These are phyloP conservation scores for Cladosporium oxysporum DNA, from an alignment of 2,329 filamentous ascomycete species.

Conservation along the genomic window DNA sequence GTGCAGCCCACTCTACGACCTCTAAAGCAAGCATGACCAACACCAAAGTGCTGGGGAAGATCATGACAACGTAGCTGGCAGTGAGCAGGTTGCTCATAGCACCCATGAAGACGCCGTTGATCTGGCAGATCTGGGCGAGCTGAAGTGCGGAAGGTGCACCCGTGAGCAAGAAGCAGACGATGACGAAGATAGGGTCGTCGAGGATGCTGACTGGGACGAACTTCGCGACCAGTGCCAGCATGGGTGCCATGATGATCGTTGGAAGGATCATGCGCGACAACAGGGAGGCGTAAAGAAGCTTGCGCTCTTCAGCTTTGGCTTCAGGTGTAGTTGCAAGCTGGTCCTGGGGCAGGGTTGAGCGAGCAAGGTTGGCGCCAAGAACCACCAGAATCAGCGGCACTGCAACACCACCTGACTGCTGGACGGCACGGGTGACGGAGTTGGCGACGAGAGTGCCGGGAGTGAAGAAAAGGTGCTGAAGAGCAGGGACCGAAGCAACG, in stretches of 20 bases:
- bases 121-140: constrained; percentile 95
- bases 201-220: constrained; percentile 90
- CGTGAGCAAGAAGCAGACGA: constrained; percentile 94
- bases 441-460: constrained; percentile 89
- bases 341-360: constrained; percentile 77
- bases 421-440: constrained; percentile 84
- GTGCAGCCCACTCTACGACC: constrained; percentile 80
- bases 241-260: constrained; percentile 86
- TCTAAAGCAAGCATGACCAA: constrained; percentile 91
- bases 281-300: constrained; percentile 81
- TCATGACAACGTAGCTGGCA: constrained; percentile 95
- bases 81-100: constrained; percentile 93
- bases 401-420: constrained; percentile 83
- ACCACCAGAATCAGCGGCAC: constrained; percentile 95
- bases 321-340: constrained; percentile 66
- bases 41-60: constrained; percentile 86
- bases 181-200: constrained; percentile 96
- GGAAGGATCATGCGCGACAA: constrained; percentile 90
- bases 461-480: constrained; percentile 85
- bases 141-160: constrained; percentile 92
- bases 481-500: constrained; percentile 79
- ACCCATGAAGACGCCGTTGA: constrained; percentile 93
- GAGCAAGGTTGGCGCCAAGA: constrained; percentile 87
- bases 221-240: constrained; percentile 84
- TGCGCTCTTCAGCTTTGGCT: constrained; percentile 67